These are phyloP conservation scores for Raphanus hybrid DNA, from an alignment of 441 rosid species.

Conservation along the genomic window DNA sequence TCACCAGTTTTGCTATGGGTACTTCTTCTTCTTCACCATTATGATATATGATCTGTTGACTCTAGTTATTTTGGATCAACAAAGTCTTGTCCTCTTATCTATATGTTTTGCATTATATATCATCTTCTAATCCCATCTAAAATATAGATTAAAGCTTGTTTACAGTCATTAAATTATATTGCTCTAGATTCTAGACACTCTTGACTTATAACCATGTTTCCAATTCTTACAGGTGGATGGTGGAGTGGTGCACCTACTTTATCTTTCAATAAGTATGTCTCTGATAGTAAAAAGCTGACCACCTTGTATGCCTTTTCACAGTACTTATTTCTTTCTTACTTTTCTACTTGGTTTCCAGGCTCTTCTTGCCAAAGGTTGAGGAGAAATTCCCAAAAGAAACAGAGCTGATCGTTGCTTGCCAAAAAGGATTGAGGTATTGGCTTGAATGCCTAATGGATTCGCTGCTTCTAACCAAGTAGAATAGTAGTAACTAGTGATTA, in stretches of 20 bases:
- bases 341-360: slow-evolving; percentile 51
- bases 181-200: not conserved
- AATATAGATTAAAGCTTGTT: slow-evolving; percentile 20
- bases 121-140: slow-evolving; percentile 8
- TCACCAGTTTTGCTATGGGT: slow-evolving; percentile 86
- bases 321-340: slow-evolving; percentile 22
- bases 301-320: slow-evolving; percentile 22
- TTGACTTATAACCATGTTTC: slow-evolving; percentile 18
- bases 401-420: slow-evolving; percentile 91
- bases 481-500: slow-evolving; percentile 7
- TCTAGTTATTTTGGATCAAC: slow-evolving; percentile 11
- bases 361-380: slow-evolving; percentile 68
- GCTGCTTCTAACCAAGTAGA: slow-evolving; percentile 1
- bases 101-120: not conserved
- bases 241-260: slow-evolving; percentile 90
- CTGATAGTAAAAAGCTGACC: not conserved
- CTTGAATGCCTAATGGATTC: not conserved
- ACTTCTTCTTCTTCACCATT: slow-evolving; percentile 33
- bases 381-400: slow-evolving; percentile 80
- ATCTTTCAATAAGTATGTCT: slow-evolving; percentile 67
- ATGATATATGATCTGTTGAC: not conserved
- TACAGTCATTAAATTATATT: not conserved
- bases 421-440: slow-evolving; percentile 74
- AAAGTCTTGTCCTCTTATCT: not conserved
- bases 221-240: slow-evolving; percentile 82